Evolutionary conservation across 805 yeast genomes (phyloP).

Genomic region (Suhomyces sp.): DNA sequence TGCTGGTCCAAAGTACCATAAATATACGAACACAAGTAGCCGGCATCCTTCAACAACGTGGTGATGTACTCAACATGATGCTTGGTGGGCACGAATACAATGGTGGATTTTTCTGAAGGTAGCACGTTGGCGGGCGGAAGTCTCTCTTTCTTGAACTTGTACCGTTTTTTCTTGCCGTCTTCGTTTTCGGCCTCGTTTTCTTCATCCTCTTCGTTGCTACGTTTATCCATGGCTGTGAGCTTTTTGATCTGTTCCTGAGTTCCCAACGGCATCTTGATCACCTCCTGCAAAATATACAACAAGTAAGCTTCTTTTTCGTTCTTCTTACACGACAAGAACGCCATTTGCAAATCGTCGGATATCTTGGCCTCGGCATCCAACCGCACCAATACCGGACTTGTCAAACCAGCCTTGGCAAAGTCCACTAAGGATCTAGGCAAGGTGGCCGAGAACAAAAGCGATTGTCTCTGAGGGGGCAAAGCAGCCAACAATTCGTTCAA

Average conservation of each 20-base stretch:
- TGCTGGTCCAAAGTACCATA: slow-evolving; percentile 94
- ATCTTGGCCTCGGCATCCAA: slow-evolving; percentile 90
- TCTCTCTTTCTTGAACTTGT: slow-evolving; percentile 48
- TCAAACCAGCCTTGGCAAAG: slow-evolving; percentile 94
- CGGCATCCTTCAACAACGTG: slow-evolving; percentile 64
- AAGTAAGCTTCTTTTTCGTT: slow-evolving; percentile 89
- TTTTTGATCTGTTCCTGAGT: slow-evolving; percentile 62
- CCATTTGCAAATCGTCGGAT: slow-evolving; percentile 88
- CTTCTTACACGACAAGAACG: slow-evolving; percentile 74
- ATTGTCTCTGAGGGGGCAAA: slow-evolving; percentile 79
- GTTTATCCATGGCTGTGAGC: slow-evolving; percentile 46
- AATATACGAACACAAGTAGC: slow-evolving; percentile 83
- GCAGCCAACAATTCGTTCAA: slow-evolving; percentile 83
- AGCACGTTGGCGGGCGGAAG: slow-evolving; percentile 78
- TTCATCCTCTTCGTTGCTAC: slow-evolving; percentile 53
- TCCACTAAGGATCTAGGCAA: slow-evolving; percentile 89
- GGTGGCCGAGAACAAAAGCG: slow-evolving; percentile 90
- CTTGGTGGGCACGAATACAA: slow-evolving; percentile 92
- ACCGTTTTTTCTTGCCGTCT: slow-evolving; percentile 29
- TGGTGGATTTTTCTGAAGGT: slow-evolving; percentile 84
- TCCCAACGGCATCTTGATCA: slow-evolving; percentile 80
- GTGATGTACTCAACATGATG: slow-evolving; percentile 95
- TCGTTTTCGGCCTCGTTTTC: slow-evolving; percentile 40
- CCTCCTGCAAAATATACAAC: slow-evolving; percentile 71
- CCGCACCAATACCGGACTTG: slow-evolving; percentile 88